Base-by-base conservation (phyloP, 345 rosid genomes). In the Lepidium sativum region DNA sequence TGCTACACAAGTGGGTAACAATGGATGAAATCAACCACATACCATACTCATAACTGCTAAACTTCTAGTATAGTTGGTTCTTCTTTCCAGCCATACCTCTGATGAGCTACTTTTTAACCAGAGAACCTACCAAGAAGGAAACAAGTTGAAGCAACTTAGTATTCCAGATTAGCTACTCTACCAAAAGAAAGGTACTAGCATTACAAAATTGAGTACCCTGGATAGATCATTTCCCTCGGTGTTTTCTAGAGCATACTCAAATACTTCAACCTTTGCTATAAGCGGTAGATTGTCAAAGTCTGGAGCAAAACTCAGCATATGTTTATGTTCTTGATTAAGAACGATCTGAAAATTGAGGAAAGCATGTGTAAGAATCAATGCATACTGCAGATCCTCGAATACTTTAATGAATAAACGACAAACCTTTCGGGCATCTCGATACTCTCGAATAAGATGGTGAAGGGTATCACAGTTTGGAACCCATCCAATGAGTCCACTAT, bases 11-110 rank as follows among this genome's bases (percentile, higher is more conserved):
- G 42, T 66, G 37, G 54, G 65, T 40, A 64, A 57, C 47, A 12
- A 49, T 64, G 54, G 60, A 51, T 59, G 48, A 62, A 58, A 21
- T 29, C 27, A 73, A 80, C 72, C 35, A 31, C 87, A 56, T 87
- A 92, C 99, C 99, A 94, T 94, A 79, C 99, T 94, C 99, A 94
- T 94, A 66, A 94, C 99, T 14, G 99, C 99, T 77, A 90, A 85
- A 73, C 99, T 94, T 80, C 99, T 79, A 21, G 97, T 94, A 67
- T 90, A 94, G 74, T 90, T 94, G 50, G 99, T 94, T 81, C 99
- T 83, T 78, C 99, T 90, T 79, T 94, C 99, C 31, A 94, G 82
- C 99, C 99, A 94, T 29, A 86, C 87, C 80, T 94, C 99, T 67
- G 99, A 90, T 21, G 96, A 87, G 50, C 95, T 92, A 79, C 99